Evolutionary conservation across 2,329 filamentous ascomycete species (phyloP).

Genomic region (Bimuria novae-zelandiae): DNA sequence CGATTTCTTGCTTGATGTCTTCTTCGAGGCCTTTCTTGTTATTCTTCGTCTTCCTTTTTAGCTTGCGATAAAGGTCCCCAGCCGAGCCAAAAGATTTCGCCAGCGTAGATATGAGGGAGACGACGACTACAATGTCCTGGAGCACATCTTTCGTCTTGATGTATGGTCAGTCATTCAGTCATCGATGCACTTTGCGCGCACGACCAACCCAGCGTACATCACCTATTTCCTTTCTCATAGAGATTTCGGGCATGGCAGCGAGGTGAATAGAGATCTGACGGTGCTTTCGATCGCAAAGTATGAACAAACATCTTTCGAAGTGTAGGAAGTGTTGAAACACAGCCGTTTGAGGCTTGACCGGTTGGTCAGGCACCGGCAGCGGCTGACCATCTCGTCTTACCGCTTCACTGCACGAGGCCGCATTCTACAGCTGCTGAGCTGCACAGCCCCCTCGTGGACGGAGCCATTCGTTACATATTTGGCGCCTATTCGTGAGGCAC

Average conservation of each 20-base stretch:
- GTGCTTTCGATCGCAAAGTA: not conserved
- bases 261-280: not conserved
- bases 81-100: constrained; percentile 38
- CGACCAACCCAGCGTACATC: constrained; percentile 1
- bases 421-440: constrained; percentile 6
- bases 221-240: constrained; percentile 7
- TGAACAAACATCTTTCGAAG: not conserved
- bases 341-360: constrained; percentile 4
- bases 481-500: too few species aligned
- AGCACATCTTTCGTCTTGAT: constrained; percentile 31
- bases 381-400: constrained; percentile 11
- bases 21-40: constrained; percentile 13
- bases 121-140: constrained; percentile 32
- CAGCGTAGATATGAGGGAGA: constrained; percentile 35
- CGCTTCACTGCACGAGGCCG: constrained; percentile 6
- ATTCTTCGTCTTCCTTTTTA: constrained; percentile 29
- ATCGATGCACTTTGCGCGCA: not conserved
- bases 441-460: not conserved
- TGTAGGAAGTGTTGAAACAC: not conserved
- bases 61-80: constrained; percentile 35
- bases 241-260: constrained; percentile 4
- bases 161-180: not conserved
- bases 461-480: too few species aligned
- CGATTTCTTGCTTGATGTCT: constrained; percentile 5
- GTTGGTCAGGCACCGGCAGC: constrained; percentile 13